Evolutionary conservation across 331 rosid genomes (phyloP).

Genomic region (Acacia concinna): DNA sequence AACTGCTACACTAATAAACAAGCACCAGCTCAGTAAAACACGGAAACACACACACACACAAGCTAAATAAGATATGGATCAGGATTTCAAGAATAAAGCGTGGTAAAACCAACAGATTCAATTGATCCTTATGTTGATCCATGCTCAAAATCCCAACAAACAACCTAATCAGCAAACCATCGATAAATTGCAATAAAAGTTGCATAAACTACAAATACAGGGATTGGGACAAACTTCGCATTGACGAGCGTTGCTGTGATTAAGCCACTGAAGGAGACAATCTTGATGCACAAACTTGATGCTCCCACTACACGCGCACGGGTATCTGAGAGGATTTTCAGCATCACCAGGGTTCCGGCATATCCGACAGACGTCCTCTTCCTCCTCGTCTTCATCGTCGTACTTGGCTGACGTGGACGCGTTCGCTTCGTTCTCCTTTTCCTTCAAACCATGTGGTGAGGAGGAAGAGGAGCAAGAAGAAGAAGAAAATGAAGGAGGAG

Average conservation of each 20-base stretch:
- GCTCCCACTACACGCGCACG: conserved; percentile 99
- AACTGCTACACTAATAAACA: neutral
- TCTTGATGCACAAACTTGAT: conserved; percentile 96
- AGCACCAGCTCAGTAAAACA: neutral
- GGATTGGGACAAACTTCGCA: conserved; percentile 74
- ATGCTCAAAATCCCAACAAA: conserved; percentile 12
- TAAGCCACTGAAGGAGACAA: conserved; percentile 98
- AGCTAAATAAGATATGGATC: neutral
- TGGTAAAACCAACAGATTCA: neutral
- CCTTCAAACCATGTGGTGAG: conserved; percentile 43
- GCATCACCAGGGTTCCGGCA: conserved; percentile 92
- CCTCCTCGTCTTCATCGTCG: conserved; percentile 88
- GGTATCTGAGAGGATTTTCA: conserved; percentile 89
- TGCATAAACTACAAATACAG: neutral
- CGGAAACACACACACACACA: neutral
- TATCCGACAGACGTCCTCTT: conserved; percentile 96
- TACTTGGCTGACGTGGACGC: conserved; percentile 50
- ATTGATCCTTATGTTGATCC: neutral
- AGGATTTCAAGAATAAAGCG: neutral
- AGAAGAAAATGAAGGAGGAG: conserved; percentile 32
- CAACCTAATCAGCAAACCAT: conserved; percentile 10
- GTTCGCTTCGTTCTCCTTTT: conserved; percentile 49
- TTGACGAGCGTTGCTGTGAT: conserved; percentile 99
- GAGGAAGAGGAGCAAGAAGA: conserved; percentile 44
- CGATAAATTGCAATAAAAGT: neutral